Base-by-base conservation (phyloP, 371 early-diverging fungal genomes). In the Rhizopus stolonifer region DNA sequence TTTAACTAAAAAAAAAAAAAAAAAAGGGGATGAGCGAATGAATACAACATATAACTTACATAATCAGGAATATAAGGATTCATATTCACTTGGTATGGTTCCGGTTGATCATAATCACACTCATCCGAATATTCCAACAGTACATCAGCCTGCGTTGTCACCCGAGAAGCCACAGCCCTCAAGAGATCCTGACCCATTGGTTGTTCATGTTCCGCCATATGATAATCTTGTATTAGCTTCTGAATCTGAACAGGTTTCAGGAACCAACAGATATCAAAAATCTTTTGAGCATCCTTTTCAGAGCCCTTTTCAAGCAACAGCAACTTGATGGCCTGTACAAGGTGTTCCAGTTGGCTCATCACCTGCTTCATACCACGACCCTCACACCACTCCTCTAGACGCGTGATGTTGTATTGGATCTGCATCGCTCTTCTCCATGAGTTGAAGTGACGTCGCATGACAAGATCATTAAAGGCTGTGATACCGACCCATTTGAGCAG, bases 371-470 rank as follows among this genome's bases (percentile, higher is more conserved):
- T 86, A 39, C 82, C 86, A 65, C 95, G 93, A 32, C 88, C 72
- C 82, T 91, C 90, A 83, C 95, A 95, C 98, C 98, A 98, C 65
- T 96, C 98, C 64, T 95, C 94, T 50, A 98, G 78, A 17, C 95
- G 85, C 5, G 93, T 90, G 26, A 95, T 86, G 62, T 98, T 98
- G 78, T 95, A 96, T 70, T 96, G 97, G 61, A 98, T 95, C 83
- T 98, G 97, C 89, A 96, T 96, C 11, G 72, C 89, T 60, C 93
- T 83, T 60, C 90, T 90, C 91, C 93, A 91, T 14, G 91, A 87
- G 62, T 87, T 87, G 56, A 90, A 91, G 79, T 90, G 90, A 57
- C 87, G 82, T 47, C 89, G 78, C 92, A 94, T 94, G 49, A 99
- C 75, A 49, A 99, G 58, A 66, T 95, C 91, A 74, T 99, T 99